Evolutionary conservation across 164 flowering plant species (phyloP), one percentile per base, ranked within the genome.

Genomic region (Chimonanthus salicifolius): DNA sequence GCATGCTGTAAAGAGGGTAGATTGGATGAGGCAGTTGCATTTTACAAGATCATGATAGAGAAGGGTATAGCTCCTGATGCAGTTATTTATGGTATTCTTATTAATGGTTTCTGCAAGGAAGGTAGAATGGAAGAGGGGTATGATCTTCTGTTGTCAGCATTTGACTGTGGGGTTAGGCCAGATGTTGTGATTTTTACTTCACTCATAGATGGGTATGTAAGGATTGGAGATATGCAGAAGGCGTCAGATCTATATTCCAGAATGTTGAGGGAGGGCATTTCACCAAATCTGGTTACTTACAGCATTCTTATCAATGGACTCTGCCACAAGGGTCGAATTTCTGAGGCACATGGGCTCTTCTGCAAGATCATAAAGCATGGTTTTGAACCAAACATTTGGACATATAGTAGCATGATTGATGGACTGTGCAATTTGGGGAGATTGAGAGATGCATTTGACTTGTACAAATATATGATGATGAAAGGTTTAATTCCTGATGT

Each of bases 101-200:
- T 85, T 54, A 77, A 82, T 80, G 87, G 86, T 49, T 78, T 79
- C 66, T 80, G 85, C 18, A 81, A 77, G 75, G 82, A 43, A 4
- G 84, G 86, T 44, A 79, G 78, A 54, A 65, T 84, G 45, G 77
- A 80, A 43, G 86, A 85, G 54, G 87, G 85, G 4, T 73, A 76
- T 70, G 16, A 7, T 44, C 77, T 87, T 65, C 73, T 87, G 18
- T 75, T 70, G 15, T 72, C 50, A 64, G 86, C 86, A 54, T 72
- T 85, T 15, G 78, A 58, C 47, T 69, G 49, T 33, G 87, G 85
- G 49, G 9, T 85, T 72, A 81, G 78, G 76, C 78, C 82, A 54
- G 89, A 88, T 76, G 81, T 83, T 15, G 89, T 87, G 44, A 69
- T 77, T 64, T 85, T 83, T 69, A 82, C 88, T 72, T 82, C 87